Evolutionary conservation across 768 basidiomycete genomes (phyloP), one percentile per base, ranked within the genome.

Genomic region (Trametes elegans): DNA sequence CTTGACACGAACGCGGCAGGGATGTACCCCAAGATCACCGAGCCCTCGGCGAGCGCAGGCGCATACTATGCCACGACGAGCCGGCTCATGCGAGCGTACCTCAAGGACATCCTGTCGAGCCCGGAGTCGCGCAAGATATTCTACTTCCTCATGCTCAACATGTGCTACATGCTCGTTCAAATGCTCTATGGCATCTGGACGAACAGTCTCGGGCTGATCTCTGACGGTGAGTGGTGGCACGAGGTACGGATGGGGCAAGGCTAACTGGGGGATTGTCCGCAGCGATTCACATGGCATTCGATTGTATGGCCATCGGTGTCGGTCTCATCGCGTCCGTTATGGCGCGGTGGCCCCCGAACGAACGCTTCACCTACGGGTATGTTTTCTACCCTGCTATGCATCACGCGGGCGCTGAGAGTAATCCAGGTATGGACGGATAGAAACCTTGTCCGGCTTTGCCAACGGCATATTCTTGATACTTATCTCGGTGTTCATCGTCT

Each of bases 231-330:
- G 55, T 53, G 11, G n/a, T 51, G 7, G 9, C 11, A 21, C 11
- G 32, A 24, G 2, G 5, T 26, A 3, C 13, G n/a, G 10, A 27
- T 8, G 2, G 38, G 26, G 38, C 29, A 34, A 1, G 14, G 38
- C 32, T 44, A n/a, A 44, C n/a, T n/a, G n/a, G n/a, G 4, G 19
- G 21, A 7, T 32, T 13, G 4, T 11, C 14, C 13, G 18, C 61
- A 98, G 96, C 97, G 19, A 98, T 99, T 32, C 97, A 99, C 67
- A 99, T 98, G 97, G 92, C 93, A 10, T 99, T 99, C 63, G 97
- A 99, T 72, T 98, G 97, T 66, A 85, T 98, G 81, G 96, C 96
- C 0, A 93, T 99, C 47, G 93, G 85, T 0, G 91, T 99, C 48
- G 97, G 97, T 2, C 79, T 99, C 3, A 84, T 97, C 53, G 97